A percentile compares a stretch with the other conserved stretches of the same genome.
phyloP scores from a whole-genome alignment of 768 basidiomycete species.

The Collybiopsis confluens region DNA sequence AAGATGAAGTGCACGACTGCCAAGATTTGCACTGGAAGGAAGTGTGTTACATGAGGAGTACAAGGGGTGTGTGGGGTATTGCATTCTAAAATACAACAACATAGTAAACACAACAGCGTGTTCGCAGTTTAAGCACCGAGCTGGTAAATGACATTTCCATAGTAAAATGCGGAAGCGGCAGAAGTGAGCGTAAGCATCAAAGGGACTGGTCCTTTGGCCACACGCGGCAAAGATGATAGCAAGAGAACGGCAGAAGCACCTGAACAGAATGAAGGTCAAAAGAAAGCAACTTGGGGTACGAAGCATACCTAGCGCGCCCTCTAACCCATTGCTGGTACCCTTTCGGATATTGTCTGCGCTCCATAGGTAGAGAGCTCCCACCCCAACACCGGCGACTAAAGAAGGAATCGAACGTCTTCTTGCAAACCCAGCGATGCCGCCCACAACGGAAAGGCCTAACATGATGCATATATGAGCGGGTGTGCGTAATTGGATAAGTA shows the following conservation, averaged over 20 bases:
- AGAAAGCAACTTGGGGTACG: background rate
- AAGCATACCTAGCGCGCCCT: constrained; percentile 69
- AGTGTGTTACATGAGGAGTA: background rate
- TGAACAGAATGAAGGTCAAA: constrained; percentile 22
- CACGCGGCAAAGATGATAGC: constrained; percentile 69
- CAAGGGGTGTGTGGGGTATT: constrained; percentile 2
- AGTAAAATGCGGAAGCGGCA: constrained; percentile 59
- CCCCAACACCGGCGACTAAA: constrained; percentile 78
- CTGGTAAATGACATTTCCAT: constrained; percentile 36
- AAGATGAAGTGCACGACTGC: no score
- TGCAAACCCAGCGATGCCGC: constrained; percentile 70
- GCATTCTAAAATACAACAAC: background rate
- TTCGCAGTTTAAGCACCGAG: constrained; percentile 5
- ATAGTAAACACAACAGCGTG: no score
- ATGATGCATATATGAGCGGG: no score
- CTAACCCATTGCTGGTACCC: constrained; percentile 69
- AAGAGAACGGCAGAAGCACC: constrained; percentile 75
- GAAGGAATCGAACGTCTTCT: constrained; percentile 78
- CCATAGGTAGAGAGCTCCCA: constrained; percentile 77
- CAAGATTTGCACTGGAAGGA: no score
- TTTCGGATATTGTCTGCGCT: constrained; percentile 73
- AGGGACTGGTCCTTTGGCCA: constrained; percentile 73
- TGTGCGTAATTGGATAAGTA: no score
- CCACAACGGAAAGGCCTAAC: constrained; percentile 70
- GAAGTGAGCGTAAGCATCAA: constrained; percentile 58